Base-by-base conservation (phyloP, 495 filamentous ascomycete genomes). In the Ascobolus immersus region DNA sequence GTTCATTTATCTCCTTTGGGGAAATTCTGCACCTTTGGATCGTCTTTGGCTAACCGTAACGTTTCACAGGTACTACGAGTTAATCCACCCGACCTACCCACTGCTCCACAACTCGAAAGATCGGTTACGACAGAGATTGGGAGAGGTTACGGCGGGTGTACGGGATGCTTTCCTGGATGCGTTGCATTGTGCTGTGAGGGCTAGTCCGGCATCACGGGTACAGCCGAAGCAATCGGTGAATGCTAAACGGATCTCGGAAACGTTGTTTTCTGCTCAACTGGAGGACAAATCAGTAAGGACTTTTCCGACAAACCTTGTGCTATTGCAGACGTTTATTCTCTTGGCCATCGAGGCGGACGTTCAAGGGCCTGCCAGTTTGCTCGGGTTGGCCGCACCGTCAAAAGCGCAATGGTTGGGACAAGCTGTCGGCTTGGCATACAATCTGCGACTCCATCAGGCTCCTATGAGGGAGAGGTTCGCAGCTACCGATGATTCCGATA, bases 61-160 rank as follows among this genome's bases (percentile, higher is more conserved):
- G n/a, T n/a, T n/a, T 23, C 34, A 12, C 34, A 80, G 73, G 31
- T 82, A 81, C 45, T 70, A 77, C 34, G 55, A 62, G 13, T 55
- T 64, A 19, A 67, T 89, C 12, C 77, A 89, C 44, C 65, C 67
- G 2, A 64, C 68, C 11, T 69, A 82, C 34, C 80, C 80, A 0
- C 54, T 89, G 3, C 61, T 91, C 11, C 65, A 77, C 1, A 58
- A 65, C 41, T 68, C 61, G 22, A 77, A 71, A 42, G 56, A 61
- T 22, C 58, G 65, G 4, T 58, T 80, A 3, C 56, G 68, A 26
- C 60, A 61, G 9, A 55, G 71, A 25, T 51, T 86, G 13, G 59
- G 62, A 7, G 61, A 65, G 32, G 71, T 69, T 43, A 64, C 67
- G 4, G 43, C 57, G 5, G 50, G 58, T 9, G 55, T 79, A 4